Evolutionary conservation across 768 basidiomycete species (phyloP), one percentile per base, ranked within the genome.

Genomic region (Asterophora lycoperdoides): DNA sequence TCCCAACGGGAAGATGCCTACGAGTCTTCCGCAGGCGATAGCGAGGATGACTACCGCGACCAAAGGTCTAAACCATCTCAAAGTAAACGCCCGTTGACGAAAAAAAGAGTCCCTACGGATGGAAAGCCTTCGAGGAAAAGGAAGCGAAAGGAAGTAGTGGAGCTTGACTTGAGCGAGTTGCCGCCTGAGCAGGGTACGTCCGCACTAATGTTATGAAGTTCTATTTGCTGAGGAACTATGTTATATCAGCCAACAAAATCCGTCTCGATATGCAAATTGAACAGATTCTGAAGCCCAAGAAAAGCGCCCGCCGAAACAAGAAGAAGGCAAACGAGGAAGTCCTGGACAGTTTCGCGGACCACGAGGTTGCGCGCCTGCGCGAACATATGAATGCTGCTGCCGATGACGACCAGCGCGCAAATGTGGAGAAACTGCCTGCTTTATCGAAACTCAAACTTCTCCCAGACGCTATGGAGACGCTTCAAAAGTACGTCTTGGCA

Each of bases 371-470:
- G 0, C 74, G 85, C n/a, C 73, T 97, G n/a, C 79, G 90, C 23
- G 88, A 92, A 56, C 70, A 80, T 30, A 98, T 99, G 95, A 76
- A 88, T 39, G 70, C 71, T 9, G 95, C 94, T 3, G 93, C 89
- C 2, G 84, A 88, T 6, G 83, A 86, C 49, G 95, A 99, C 61
- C 77, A 84, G 32, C 78, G 82, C 43, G 77, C 89, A 5, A 95
- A 95, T 64, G 69, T 76, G 42, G 83, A 86, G 29, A 89, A 88
- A 58, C 60, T 81, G 9, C 93, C 94, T 0, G 96, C 93, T 9
- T 80, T 82, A 9, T 74, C 81, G 35, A 99, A 99, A 68, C 78
- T 97, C 28, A 80, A 75, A 46, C 73, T 93, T 61, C 74, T 99
- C 23, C 81, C 84, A n/a, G 84, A 90, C 56, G 95, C 95, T 19